Base-by-base conservation (phyloP, 805 yeast genomes). In the Starmerella vaccinii region DNA sequence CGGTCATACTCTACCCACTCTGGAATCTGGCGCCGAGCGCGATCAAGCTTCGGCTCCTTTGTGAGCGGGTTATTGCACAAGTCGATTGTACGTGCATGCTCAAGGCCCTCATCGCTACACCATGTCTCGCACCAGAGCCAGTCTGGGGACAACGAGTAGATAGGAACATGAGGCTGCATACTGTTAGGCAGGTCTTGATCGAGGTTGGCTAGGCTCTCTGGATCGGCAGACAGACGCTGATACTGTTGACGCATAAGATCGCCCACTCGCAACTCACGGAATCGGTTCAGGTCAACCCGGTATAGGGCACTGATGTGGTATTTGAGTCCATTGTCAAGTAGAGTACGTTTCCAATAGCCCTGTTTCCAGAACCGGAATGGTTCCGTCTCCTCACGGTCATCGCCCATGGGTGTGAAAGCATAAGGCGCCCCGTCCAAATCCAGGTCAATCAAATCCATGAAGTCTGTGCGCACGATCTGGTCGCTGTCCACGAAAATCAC, bases 41-140 rank as follows among this genome's bases (percentile, higher is more conserved):
- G 68, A 43, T 77, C 88, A 21, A 84, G 66, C 61, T 85, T 86
- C 19, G 83, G 81, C 61, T 86, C 95, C 58, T 81, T 81, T 0
- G 92, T 82, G 50, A 82, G 63, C 2, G 95, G 95, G 59, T 87
- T 85, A 63, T 83, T 83, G 67, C 95, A 86, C 54, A 86, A 68
- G 60, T 86, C 95, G 54, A 86, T 83, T 10, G 89, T 82, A 63
- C 80, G 83, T 2, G 95, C 95, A 0, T 68, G 67, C 49, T 63
- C 63, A 51, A 82, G 66, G 30, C 77, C 68, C 46, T 74, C 82
- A 55, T 80, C 84, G 27, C 80, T 72, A 64, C 95, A 84, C 95
- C 95, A 86, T 0, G 95, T 86, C 61, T 86, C 95, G 67, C 95
- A 87, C 95, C 95, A 87, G 34, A 85, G 68, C 94, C 95, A 86